Percentiles rank a stretch among this genome's conserved stretches.
These are phyloP conservation scores for Cyclocybe cylindracea DNA, from an alignment of 768 basidiomycete species.

Conservation along the genomic window DNA sequence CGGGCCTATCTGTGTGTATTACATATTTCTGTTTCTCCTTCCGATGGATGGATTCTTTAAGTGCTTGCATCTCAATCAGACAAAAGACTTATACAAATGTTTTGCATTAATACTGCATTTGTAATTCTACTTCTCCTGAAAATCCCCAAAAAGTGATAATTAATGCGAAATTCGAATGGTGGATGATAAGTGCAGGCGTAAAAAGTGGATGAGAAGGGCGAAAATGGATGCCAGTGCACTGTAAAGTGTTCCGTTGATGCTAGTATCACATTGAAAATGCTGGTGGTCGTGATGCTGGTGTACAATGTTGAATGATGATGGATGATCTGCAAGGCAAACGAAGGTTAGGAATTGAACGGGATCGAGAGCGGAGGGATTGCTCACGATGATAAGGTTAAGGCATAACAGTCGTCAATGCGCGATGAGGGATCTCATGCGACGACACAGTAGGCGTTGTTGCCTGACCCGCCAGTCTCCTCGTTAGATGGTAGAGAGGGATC, in stretches of 20 bases:
- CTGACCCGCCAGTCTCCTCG: constrained; percentile 14
- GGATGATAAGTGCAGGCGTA: constrained; percentile 14
- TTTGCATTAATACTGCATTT: constrained; percentile 16
- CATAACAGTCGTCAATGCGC: constrained; percentile 17
- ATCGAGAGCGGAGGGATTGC: neutral
- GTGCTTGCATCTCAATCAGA: neutral
- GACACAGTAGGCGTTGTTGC: constrained; percentile 22
- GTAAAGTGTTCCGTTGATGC: constrained; percentile 6
- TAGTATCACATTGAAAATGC: constrained; percentile 5
- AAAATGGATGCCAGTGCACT: constrained; percentile 14
- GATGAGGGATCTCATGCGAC: constrained; percentile 22
- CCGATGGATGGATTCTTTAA: neutral
- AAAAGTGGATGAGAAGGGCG: constrained; percentile 10
- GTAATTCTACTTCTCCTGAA: constrained; percentile 4
- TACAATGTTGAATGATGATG: neutral
- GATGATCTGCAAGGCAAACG: constrained; percentile 5
- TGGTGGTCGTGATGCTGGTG: too few relatives aligned
- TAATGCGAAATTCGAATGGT: constrained; percentile 13
- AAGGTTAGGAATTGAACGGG: neutral
- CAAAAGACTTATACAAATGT: neutral
- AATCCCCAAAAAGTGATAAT: constrained; percentile 10
- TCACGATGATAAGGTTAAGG: constrained; percentile 18
- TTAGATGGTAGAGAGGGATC: constrained; percentile 16
- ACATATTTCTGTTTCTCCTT: neutral
- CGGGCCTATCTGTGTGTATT: neutral